Percentiles rank a stretch among this genome's conserved stretches.
phyloP scores from a whole-genome alignment of 2,329 filamentous ascomycete genomes.

The Arachnomyces sp. region DNA sequence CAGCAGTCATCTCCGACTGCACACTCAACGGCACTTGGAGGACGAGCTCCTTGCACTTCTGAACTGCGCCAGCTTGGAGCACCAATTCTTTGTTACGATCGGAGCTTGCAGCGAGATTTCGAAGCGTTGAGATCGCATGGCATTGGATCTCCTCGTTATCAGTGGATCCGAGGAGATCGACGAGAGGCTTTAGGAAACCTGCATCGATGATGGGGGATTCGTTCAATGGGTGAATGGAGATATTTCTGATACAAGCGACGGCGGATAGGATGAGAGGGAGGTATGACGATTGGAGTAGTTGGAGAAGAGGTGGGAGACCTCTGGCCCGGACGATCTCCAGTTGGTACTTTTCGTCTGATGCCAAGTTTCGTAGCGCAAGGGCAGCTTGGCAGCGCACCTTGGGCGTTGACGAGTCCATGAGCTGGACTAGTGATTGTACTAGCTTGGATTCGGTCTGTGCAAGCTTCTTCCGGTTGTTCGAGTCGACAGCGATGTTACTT shows the following conservation, averaged over 20 bases:
- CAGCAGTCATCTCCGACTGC: constrained; percentile 99
- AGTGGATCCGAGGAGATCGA: constrained; percentile 86
- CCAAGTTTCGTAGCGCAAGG: constrained; percentile 83
- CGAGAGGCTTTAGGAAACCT: constrained; percentile 85
- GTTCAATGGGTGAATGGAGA: constrained; percentile 95
- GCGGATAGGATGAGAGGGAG: constrained; percentile 92
- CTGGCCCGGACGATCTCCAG: constrained; percentile 89
- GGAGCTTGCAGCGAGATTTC: constrained; percentile 91
- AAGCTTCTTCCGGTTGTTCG: constrained; percentile 80
- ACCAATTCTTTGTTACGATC: constrained; percentile 98
- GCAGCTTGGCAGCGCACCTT: constrained; percentile 98
- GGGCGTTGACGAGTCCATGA: constrained; percentile 95
- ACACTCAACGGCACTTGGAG: constrained; percentile 87
- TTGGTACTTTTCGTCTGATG: constrained; percentile 97
- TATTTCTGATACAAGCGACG: constrained; percentile 96
- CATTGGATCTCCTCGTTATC: constrained; percentile 99
- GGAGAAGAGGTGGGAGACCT: constrained; percentile 75
- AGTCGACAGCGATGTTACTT: constrained; percentile 96
- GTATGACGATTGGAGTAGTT: constrained; percentile 88
- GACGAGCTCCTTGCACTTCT: constrained; percentile 97
- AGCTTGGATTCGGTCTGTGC: constrained; percentile 84
- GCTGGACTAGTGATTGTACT: constrained; percentile 84
- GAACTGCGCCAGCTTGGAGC: constrained; percentile 87
- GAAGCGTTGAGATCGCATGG: constrained; percentile 91
- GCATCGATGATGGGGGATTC: constrained; percentile 98